Evolutionary conservation across 176 grass and related monocot species (phyloP).

Genomic region (maize (Zea mays)): Zm-B73-REFERENCE-NAM-5.0 NC_050102.1:4708001-4708500

Average conservation of each 20-base stretch:
- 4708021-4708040: conserved; percentile 32
- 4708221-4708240: conserved; percentile 86
- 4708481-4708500: conserved; percentile 42
- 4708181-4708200: conserved; percentile 42
- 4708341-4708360: conserved; percentile 53
- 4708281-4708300: conserved; percentile 53
- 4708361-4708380: conserved; percentile 51
- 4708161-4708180: conserved; percentile 17
- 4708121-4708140: conserved; percentile 43
- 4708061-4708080: conserved; percentile 23
- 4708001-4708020: conserved; percentile 29
- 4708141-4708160: conserved; percentile 48
- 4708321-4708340: conserved; percentile 49
- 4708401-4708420: conserved; percentile 36
- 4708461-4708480: conserved; percentile 47
- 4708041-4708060: conserved; percentile 23
- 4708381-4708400: conserved; percentile 51
- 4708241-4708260: conserved; percentile 92
- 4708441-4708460: conserved; percentile 50
- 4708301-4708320: conserved; percentile 44
- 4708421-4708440: conserved; percentile 33
- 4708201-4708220: conserved; percentile 53
- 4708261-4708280: conserved; percentile 50
- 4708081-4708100: conserved; percentile 27
- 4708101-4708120: conserved; percentile 34